Percentiles rank a stretch among this genome's conserved stretches.
These are phyloP conservation scores for Fusarium vanettenii DNA, from an alignment of 2,329 filamentous ascomycete genomes.

Conservation along the genomic window DNA sequence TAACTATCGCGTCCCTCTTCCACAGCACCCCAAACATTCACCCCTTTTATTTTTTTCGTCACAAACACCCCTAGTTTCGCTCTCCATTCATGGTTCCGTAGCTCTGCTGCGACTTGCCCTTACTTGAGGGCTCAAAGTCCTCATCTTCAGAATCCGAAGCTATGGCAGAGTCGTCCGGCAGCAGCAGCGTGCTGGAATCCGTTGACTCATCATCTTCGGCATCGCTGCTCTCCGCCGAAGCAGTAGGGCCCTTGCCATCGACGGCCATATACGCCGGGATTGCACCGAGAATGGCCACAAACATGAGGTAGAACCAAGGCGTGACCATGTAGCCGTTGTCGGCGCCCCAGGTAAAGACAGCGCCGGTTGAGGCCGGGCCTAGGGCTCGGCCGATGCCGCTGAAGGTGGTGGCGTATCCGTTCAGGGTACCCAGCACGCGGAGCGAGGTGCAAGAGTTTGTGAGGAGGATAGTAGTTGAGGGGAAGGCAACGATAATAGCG, in stretches of 20 bases:
- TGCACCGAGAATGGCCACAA: slow-evolving; percentile 72
- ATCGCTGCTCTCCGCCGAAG: slow-evolving; percentile 49
- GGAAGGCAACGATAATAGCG: slow-evolving; percentile 85
- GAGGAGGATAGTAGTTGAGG: slow-evolving; percentile 88
- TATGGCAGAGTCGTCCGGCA: slow-evolving; percentile 35
- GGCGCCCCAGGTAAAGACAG: slow-evolving; percentile 80
- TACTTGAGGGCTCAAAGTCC: slow-evolving; percentile 30
- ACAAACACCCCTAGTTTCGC: not conserved
- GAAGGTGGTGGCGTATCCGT: slow-evolving; percentile 88
- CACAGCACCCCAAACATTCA: not conserved
- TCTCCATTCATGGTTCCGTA: slow-evolving; percentile 38
- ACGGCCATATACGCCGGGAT: slow-evolving; percentile 80
- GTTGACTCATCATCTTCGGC: slow-evolving; percentile 32
- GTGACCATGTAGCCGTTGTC: slow-evolving; percentile 80
- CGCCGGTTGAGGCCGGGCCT: slow-evolving; percentile 81
- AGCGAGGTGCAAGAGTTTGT: slow-evolving; percentile 87
- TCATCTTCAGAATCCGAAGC: slow-evolving; percentile 38
- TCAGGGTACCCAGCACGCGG: slow-evolving; percentile 83
- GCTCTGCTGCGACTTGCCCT: slow-evolving; percentile 4
- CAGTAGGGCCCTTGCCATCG: slow-evolving; percentile 76
- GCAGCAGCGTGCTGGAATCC: slow-evolving; percentile 30
- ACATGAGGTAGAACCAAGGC: slow-evolving; percentile 83
- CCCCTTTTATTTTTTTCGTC: not conserved
- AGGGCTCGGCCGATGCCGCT: slow-evolving; percentile 82
- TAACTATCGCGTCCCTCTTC: not conserved